Evolutionary conservation across 2,329 filamentous ascomycete species (phyloP).

Genomic region (Aschersonia sp.): DNA sequence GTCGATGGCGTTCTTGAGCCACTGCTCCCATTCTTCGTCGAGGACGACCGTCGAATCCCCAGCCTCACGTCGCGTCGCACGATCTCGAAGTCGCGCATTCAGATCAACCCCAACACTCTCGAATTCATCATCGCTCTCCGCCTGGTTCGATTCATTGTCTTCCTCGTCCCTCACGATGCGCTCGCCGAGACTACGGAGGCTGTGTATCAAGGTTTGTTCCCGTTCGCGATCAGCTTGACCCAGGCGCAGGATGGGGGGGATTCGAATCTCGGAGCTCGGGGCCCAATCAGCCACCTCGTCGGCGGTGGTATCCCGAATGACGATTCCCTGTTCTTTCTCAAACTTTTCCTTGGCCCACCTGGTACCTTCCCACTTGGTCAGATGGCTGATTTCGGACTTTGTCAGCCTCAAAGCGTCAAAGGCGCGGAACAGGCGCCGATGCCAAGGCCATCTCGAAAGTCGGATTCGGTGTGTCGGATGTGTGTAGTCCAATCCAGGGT

Average conservation of each 20-base stretch:
- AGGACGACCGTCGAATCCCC: constrained; percentile 43
- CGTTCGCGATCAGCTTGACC: constrained; percentile 7
- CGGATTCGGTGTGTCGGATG: constrained; percentile 60
- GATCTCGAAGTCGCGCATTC: constrained; percentile 50
- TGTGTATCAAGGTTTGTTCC: constrained; percentile 5
- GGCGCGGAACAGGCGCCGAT: constrained; percentile 60
- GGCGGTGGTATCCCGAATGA: constrained; percentile 56
- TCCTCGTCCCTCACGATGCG: not conserved
- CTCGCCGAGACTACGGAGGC: constrained; percentile 6
- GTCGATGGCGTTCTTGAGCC: constrained; percentile 57
- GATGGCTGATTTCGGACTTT: constrained; percentile 49
- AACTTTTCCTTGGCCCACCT: constrained; percentile 72
- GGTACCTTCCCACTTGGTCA: constrained; percentile 75
- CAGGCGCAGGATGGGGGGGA: not conserved
- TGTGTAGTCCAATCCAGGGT: constrained; percentile 68
- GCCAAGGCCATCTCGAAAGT: constrained; percentile 64
- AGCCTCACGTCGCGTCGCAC: constrained; percentile 46
- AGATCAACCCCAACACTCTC: constrained; percentile 45
- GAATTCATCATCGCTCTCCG: constrained; percentile 17
- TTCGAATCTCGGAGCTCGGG: constrained; percentile 8
- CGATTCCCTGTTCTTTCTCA: constrained; percentile 58
- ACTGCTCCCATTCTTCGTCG: constrained; percentile 62
- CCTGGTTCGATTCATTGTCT: constrained; percentile 6
- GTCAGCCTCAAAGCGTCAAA: constrained; percentile 60
- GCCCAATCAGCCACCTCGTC: constrained; percentile 50